Evolutionary conservation across 2,329 filamentous ascomycete species (phyloP), one percentile per base, ranked within the genome.

Genomic region (Coleophoma eucalyptorum): DNA sequence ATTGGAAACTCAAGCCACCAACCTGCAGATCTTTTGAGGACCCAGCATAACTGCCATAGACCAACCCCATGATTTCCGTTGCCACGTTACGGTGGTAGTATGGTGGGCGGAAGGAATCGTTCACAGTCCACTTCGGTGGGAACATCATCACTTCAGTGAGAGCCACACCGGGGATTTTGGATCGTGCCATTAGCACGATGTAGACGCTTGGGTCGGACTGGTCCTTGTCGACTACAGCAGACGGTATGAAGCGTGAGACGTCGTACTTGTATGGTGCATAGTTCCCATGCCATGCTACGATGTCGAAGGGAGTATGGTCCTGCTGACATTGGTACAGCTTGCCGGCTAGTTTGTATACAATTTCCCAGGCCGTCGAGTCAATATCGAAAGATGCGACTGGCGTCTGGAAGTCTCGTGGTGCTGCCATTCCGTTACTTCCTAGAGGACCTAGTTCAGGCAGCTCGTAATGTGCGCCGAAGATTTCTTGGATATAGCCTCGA

Each of bases 231-330:
- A 81, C 75, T 54, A 72, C 76, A 43, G 79, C 82, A 64, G 79
- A 65, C 69, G 77, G 76, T 75, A 86, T 61, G 71, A 84, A 67
- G 50, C 76, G 77, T 21, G 73, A 77, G 4, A 91, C 75, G 59
- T 90, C 87, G 70, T 91, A 91, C 70, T 91, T 92, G 77, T 81
- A 89, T 0, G 87, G 88, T 50, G 72, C 50, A 68, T 89, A 90
- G 58, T 81, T 89, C 38, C 88, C 87, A 64, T 91, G 87, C 87
- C 87, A 91, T 3, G 83, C 86, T 2, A 90, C 86, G 0, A 91
- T 80, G 61, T 91, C 87, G 60, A 90, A 91, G 0, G 87, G 87
- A 0, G 81, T 84, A 65, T 90, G 87, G 11, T 74, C 63, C 68
- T 90, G 87, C 42, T 67, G 73, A 19, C 83, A 82, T 47, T 72